Conservation (phyloP, 1,139 yeast species). For the Hanseniaspora uvarum region DNA sequence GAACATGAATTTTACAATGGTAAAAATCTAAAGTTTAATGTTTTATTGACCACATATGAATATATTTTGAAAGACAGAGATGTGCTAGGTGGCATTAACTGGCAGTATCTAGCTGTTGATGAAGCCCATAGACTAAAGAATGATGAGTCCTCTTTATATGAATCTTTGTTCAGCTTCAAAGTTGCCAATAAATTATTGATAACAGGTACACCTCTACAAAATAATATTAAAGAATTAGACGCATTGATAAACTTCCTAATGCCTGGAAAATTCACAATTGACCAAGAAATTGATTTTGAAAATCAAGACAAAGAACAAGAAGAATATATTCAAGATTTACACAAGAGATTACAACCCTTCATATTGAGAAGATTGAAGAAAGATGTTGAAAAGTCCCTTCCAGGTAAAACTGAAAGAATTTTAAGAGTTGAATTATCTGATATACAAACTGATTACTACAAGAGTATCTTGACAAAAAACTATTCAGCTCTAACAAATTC, state of each 20-base stretch:
- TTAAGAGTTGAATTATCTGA: conserved; percentile 91
- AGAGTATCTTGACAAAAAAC: conserved; percentile 82
- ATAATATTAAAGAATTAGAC: conserved; percentile 87
- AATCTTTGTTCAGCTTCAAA: conserved; percentile 70
- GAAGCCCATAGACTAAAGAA: conserved; percentile 96
- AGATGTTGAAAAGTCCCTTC: conserved; percentile 93
- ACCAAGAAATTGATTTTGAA: conserved; percentile 90
- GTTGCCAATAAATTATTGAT: conserved; percentile 77
- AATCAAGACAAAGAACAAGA: conserved; percentile 81
- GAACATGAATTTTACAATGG: conserved; percentile 69
- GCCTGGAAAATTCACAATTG: conserved; percentile 88
- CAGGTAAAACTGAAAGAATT: conserved; percentile 89
- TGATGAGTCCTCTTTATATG: conserved; percentile 86
- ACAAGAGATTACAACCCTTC: conserved; percentile 75
- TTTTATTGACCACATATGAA: conserved; percentile 85
- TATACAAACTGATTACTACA: conserved; percentile 87
- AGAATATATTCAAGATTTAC: conserved; percentile 73
- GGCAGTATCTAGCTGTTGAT: conserved; percentile 97
- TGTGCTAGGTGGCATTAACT: conserved; percentile 70
- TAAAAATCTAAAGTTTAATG: conserved; percentile 73
- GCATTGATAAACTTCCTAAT: conserved; percentile 88
- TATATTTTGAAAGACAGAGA: conserved; percentile 79
- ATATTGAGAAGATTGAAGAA: conserved; percentile 86
- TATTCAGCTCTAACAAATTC: conserved; percentile 87
- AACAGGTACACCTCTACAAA: conserved; percentile 97